phyloP scores from a whole-genome alignment of 306 rosid genomes.

The Sicyos edulis region DNA sequence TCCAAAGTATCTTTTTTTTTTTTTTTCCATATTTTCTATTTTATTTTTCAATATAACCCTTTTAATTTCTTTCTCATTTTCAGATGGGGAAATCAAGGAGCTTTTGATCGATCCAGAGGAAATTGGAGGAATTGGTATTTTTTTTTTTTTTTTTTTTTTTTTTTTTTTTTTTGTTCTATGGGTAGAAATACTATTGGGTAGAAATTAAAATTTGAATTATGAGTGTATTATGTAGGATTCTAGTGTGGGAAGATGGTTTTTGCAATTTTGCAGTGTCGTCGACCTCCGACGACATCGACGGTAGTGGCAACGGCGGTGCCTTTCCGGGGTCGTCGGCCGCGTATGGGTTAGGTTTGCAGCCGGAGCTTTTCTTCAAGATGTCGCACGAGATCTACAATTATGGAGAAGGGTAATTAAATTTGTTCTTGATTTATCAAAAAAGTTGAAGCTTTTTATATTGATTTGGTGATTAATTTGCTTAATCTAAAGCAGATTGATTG shows the following conservation, averaged over 20 bases:
- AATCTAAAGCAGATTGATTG: constrained; percentile 56
- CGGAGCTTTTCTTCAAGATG: constrained; percentile 99
- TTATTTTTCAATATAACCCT: background rate
- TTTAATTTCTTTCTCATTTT: background rate
- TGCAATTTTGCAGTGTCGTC: constrained; percentile 81
- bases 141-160: background rate
- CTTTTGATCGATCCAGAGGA: constrained; percentile 93
- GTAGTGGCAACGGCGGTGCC: constrained; percentile 29
- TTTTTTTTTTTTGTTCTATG: background rate
- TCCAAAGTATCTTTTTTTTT: background rate
- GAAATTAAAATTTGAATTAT: background rate
- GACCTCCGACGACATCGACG: constrained; percentile 52
- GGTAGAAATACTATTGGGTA: background rate
- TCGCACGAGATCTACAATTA: constrained; percentile 99
- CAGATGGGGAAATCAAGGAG: constrained; percentile 98
- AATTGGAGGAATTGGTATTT: constrained; percentile 90
- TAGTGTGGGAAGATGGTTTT: constrained; percentile 99
- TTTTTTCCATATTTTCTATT: background rate
- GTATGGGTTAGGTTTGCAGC: constrained; percentile 71
- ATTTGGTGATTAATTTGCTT: background rate
- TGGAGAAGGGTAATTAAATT: constrained; percentile 78
- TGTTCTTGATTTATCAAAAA: background rate
- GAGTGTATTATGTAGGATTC: constrained; percentile 47
- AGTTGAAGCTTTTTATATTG: background rate
- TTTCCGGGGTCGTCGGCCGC: constrained; percentile 52